These are phyloP conservation scores for Afroboletus lepidellus DNA, from an alignment of 1,284 basidiomycete species.

Conservation along the genomic window DNA sequence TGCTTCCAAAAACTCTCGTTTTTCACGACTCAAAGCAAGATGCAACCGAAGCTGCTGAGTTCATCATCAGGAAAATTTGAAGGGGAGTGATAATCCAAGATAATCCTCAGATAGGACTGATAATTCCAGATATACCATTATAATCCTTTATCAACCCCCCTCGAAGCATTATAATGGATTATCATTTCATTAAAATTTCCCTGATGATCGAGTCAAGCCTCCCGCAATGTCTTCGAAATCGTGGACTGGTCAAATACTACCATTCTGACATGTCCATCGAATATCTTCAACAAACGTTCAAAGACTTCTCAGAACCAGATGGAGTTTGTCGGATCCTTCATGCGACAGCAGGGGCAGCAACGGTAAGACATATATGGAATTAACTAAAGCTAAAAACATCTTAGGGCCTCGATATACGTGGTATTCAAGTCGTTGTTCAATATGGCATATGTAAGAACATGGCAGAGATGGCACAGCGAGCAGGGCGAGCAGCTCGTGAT, in stretches of 20 bases:
- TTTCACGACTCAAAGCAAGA: conserved; percentile 12
- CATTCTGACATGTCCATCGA: conserved; percentile 1
- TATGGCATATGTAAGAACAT: neutral
- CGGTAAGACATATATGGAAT: neutral
- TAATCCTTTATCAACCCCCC: too few species aligned
- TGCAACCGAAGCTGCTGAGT: neutral
- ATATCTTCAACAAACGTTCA: neutral
- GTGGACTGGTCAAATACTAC: neutral
- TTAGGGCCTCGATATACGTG: neutral
- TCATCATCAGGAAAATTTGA: too few species aligned
- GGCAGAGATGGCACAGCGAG: neutral
- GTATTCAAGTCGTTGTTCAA: neutral
- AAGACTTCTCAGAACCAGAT: neutral
- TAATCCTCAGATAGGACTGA: too few species aligned
- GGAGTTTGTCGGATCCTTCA: conserved; percentile 1
- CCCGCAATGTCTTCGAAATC: neutral
- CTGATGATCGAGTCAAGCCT: neutral
- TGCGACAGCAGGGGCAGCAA: neutral
- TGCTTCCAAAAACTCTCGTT: neutral
- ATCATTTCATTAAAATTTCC: too few species aligned
- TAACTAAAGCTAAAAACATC: too few species aligned
- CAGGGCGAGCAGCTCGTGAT: neutral
- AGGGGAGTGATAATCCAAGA: too few species aligned
- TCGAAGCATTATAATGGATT: too few species aligned
- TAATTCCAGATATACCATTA: too few species aligned